Evolutionary conservation across 1,284 basidiomycete genomes (phyloP).

Genomic region (Pseudozyma flocculosa): DNA sequence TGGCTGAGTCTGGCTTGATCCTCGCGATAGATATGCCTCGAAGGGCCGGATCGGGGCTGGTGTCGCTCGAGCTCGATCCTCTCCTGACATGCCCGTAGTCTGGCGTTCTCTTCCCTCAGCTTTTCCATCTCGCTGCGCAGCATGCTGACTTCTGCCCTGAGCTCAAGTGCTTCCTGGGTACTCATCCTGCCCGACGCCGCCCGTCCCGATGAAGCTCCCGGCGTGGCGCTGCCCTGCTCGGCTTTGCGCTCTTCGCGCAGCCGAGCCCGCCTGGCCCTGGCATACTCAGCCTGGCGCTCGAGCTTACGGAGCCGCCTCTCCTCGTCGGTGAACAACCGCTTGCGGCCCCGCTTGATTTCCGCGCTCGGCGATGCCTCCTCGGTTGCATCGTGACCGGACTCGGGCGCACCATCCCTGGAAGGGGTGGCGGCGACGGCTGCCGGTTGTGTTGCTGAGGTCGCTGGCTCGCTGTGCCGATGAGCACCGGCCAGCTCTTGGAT

Average conservation of each 20-base stretch:
- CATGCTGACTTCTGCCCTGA: conserved; percentile 42
- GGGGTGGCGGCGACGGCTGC: no score
- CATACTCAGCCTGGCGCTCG: background rate
- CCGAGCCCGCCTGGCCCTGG: background rate
- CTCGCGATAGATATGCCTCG: no score
- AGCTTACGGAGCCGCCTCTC: background rate
- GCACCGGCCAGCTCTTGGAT: no score
- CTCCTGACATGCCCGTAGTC: conserved; percentile 39
- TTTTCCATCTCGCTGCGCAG: conserved; percentile 43
- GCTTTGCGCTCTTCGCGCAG: conserved; percentile 1
- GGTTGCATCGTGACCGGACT: no score
- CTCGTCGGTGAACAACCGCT: background rate
- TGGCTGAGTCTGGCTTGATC: no score
- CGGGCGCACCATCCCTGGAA: no score
- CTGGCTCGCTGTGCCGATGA: no score
- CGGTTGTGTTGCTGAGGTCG: no score
- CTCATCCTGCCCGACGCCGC: background rate
- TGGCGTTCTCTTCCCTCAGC: conserved; percentile 44
- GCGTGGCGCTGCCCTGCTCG: background rate
- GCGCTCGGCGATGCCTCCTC: no score
- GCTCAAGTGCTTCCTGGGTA: conserved; percentile 26
- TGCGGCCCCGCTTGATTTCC: background rate
- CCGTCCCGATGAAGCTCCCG: no score
- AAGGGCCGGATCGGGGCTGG: background rate
- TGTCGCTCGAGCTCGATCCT: conserved; percentile 6